A percentile compares a stretch with the other conserved stretches of the same genome.
phyloP scores from a whole-genome alignment of 176 grass and related monocot species.

The Zoysia pacifica region DNA sequence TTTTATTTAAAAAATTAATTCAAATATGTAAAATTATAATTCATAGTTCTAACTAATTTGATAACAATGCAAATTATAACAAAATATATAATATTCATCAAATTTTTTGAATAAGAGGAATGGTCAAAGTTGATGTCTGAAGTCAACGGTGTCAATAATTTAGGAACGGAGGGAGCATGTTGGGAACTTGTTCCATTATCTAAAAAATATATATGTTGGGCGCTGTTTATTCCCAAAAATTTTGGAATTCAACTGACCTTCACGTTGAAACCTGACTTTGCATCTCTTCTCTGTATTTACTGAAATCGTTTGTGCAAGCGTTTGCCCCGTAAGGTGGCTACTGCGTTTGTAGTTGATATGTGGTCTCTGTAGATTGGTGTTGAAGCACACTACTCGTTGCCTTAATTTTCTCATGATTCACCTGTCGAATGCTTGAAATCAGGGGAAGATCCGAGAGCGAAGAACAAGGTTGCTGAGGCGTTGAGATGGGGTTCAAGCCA shows the following conservation, averaged over 20 bases:
- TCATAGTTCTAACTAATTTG: too few species aligned
- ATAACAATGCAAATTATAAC: too few species aligned
- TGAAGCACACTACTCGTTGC: not conserved
- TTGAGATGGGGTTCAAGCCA: conserved; percentile 70
- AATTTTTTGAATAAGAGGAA: too few species aligned
- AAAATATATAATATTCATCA: too few species aligned
- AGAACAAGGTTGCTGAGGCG: conserved; percentile 19
- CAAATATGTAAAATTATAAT: too few species aligned
- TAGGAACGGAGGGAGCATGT: too few species aligned
- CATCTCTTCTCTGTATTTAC: not conserved
- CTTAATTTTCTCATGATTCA: conserved; percentile 16
- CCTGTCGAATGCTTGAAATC: conserved; percentile 20
- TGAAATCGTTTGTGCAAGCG: conserved; percentile 5
- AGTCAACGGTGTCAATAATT: too few species aligned
- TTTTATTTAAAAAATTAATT: too few species aligned
- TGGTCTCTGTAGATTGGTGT: conserved; percentile 19
- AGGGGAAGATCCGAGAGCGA: conserved; percentile 34
- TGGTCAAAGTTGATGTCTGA: too few species aligned
- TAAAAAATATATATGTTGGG: not conserved
- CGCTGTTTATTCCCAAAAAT: not conserved
- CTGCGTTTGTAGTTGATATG: not conserved
- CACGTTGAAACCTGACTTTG: not conserved
- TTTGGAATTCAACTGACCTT: not conserved
- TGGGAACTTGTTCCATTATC: too few species aligned
- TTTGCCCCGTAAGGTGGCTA: not conserved